These are phyloP conservation scores for Tubosaeta sp. DNA, from an alignment of 768 basidiomycete species.

Conservation along the genomic window DNA sequence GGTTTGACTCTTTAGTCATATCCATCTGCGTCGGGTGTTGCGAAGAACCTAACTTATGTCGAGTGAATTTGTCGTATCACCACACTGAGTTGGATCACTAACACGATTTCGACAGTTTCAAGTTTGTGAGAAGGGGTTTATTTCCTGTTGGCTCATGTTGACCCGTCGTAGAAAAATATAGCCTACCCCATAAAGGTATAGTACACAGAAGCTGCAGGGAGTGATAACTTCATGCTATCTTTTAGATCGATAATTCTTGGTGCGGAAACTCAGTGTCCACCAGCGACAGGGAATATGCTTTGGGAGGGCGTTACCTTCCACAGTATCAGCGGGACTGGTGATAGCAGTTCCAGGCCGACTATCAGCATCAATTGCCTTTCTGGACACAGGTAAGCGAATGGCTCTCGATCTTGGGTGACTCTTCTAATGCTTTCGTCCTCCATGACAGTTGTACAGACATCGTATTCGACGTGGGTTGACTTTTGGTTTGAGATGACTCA, in stretches of 20 bases:
- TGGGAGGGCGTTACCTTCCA: constrained; percentile 10
- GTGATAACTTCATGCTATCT: neutral
- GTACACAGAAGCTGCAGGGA: neutral
- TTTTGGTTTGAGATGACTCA: neutral
- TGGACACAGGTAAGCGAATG: neutral
- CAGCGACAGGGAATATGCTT: constrained; percentile 1
- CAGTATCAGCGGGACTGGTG: constrained; percentile 8
- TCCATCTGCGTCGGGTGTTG: constrained; percentile 7
- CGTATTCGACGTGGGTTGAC: constrained; percentile 9
- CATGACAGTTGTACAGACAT: constrained; percentile 1
- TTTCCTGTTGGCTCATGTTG: neutral
- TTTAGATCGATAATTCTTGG: constrained; percentile 4
- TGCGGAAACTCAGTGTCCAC: constrained; percentile 3
- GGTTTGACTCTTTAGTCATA: constrained; percentile 3
- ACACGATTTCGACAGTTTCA: constrained; percentile 4
- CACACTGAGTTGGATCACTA: neutral
- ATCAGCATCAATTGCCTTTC: neutral
- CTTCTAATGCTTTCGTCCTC: neutral
- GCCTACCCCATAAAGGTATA: constrained; percentile 10
- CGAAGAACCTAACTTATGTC: constrained; percentile 9
- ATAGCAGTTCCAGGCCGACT: neutral
- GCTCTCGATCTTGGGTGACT: neutral
- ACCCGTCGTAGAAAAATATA: constrained; percentile 3
- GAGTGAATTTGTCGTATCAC: constrained; percentile 1
- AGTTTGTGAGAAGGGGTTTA: constrained; percentile 3